Evolutionary conservation across 1,284 basidiomycete species (phyloP), one percentile per base, ranked within the genome.

Genomic region (Sporisorium graminicola): DNA sequence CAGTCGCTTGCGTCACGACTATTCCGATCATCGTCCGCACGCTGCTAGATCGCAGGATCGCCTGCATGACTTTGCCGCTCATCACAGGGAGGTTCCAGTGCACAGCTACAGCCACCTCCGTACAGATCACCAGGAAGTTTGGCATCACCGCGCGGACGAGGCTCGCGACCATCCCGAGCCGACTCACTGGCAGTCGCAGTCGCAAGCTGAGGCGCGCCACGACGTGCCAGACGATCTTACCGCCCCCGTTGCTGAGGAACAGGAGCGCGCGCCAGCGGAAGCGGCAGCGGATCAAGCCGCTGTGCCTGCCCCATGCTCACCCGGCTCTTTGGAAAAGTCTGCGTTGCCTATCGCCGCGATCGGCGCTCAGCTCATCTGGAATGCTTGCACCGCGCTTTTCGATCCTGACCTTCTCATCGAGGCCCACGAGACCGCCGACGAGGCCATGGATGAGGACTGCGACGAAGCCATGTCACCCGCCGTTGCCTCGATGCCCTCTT

Each of bases 351-450:
- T 85, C 14, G 78, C 81, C 8, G 72, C 59, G 4, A 77, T 85
- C 20, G 81, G 81, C 18, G 82, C 80, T 2, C 82, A 85, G 69
- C 70, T 83, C n/a, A 65, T 84, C 52, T 84, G 82, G 81, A 67
- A 68, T 10, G 76, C 79, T 1, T 81, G 78, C 47, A 70, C 81
- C 16, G 79, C 73, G 43, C 75, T 74, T 47, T 74, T 71, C 47
- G 79, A 65, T 31, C 79, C 73, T 24, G 76, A 64, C 24, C 65
- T 74, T 9, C 42, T 76, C 18, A 37, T 54, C 54, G 62, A 67
- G 46, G 68, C 70, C 10, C 66, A 74, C 58, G 69, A 60, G 52
- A 62, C 59, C 10, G 43, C 42, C 13, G 71, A 74, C 35, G 72
- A 72, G 61, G 66, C 62, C 14, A 65, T 63, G 67, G 63, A 71